These are phyloP conservation scores for Blastocystis sp. DNA, from an alignment of 352 stramenopile species.

Conservation along the genomic window DNA sequence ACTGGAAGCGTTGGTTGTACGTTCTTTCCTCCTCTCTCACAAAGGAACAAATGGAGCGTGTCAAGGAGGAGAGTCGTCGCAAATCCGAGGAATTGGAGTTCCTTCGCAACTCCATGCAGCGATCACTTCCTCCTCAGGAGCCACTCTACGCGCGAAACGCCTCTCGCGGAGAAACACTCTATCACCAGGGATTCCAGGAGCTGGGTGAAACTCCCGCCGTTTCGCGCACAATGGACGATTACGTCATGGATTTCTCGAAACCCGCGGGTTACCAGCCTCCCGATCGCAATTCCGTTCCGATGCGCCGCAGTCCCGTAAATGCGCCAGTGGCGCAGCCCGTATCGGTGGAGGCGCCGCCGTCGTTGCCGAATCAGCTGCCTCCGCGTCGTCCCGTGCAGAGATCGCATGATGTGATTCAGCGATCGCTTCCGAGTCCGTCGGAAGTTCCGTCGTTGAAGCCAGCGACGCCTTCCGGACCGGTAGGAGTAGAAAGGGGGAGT, in stretches of 20 bases:
- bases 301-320: neutral
- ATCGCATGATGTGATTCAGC: neutral
- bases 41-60: constrained; percentile 46
- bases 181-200: neutral
- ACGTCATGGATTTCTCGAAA: constrained; percentile 49
- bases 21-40: neutral
- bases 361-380: neutral
- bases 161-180: neutral
- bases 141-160: neutral
- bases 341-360: too few relatives aligned
- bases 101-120: constrained; percentile 21
- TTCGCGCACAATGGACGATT: neutral
- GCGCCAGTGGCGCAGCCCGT: neutral
- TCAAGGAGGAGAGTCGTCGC: constrained; percentile 42
- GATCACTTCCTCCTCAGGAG: neutral
- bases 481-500: neutral
- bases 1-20: constrained; percentile 20
- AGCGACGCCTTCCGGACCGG: neutral
- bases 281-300: neutral
- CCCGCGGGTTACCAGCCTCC: constrained; percentile 18
- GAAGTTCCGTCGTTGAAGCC: neutral
- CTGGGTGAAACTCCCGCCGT: neutral
- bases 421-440: neutral
- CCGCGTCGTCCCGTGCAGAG: neutral
- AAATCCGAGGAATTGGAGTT: constrained; percentile 49